A percentile compares a stretch with the other conserved stretches of the same genome.
Conservation (phyloP, 495 filamentous ascomycete genomes). For the Aspergillus bertholletiae region DNA sequence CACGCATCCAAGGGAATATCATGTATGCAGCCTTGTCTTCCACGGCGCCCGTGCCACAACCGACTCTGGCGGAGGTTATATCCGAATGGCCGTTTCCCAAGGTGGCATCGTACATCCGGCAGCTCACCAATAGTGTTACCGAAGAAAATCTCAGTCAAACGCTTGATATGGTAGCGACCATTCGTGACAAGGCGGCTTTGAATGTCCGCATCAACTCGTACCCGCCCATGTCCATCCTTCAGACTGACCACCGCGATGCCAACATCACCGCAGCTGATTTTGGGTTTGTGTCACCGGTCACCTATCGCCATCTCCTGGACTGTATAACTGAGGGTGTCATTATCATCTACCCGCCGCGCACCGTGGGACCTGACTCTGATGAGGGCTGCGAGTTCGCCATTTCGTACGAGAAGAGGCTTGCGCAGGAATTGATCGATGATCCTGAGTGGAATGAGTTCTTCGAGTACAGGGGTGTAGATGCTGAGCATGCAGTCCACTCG, state of each 20-base stretch:
- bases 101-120: slow-evolving; percentile 36
- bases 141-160: slow-evolving; percentile 22
- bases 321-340: slow-evolving; percentile 10
- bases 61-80: slow-evolving; percentile 28
- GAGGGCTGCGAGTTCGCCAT: too few relatives aligned
- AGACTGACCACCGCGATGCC: slow-evolving; percentile 25
- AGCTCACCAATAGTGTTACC: slow-evolving; percentile 31
- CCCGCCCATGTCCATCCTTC: slow-evolving; percentile 19
- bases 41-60: slow-evolving; percentile 10
- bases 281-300: slow-evolving; percentile 20
- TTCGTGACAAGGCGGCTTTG: slow-evolving; percentile 35
- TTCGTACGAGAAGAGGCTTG: too few relatives aligned
- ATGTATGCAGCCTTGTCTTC: slow-evolving; percentile 24
- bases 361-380: too few relatives aligned
- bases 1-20: slow-evolving; percentile 34
- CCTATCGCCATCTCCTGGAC: slow-evolving; percentile 20
- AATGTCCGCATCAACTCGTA: slow-evolving; percentile 16
- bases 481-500: too few relatives aligned
- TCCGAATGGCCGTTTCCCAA: slow-evolving; percentile 30
- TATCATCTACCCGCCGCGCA: too few relatives aligned
- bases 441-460: too few relatives aligned
- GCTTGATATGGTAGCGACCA: slow-evolving; percentile 26
- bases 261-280: slow-evolving; percentile 17
- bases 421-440: too few relatives aligned
- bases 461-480: too few relatives aligned